Conservation (phyloP, 768 basidiomycete genomes). For the Leccinum pellstonianum region DNA sequence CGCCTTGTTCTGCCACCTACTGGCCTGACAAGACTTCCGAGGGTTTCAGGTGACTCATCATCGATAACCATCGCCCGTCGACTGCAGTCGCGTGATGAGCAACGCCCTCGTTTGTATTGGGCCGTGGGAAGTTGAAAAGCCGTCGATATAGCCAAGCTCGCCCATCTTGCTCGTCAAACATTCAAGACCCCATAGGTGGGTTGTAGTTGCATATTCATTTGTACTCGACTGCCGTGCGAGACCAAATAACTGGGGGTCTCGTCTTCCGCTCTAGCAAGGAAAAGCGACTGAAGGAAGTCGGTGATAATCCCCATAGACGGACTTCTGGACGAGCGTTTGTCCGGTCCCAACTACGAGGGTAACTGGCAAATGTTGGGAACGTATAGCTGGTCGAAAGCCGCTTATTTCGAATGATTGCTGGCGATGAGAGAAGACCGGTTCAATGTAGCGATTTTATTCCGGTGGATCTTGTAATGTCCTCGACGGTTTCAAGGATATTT, state of each 20-base stretch:
- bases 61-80: no score
- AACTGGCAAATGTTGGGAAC: slow-evolving; percentile 83
- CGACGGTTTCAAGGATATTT: slow-evolving; percentile 63
- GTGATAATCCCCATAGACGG: slow-evolving; percentile 77
- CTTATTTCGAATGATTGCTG: slow-evolving; percentile 64
- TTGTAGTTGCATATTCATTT: slow-evolving; percentile 68
- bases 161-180: slow-evolving; percentile 92
- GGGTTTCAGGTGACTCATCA: no score
- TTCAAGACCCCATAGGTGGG: slow-evolving; percentile 63
- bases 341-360: slow-evolving; percentile 78
- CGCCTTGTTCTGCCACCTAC: no score
- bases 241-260: slow-evolving; percentile 67
- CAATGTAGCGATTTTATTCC: slow-evolving; percentile 80
- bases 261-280: slow-evolving; percentile 58
- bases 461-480: slow-evolving; percentile 66
- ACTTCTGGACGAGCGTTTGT: slow-evolving; percentile 68
- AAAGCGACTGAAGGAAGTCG: slow-evolving; percentile 78
- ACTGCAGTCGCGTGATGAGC: no score
- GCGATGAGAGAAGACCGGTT: slow-evolving; percentile 73
- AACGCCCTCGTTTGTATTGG: slow-evolving; percentile 86
- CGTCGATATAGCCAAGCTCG: slow-evolving; percentile 82
- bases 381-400: slow-evolving; percentile 70
- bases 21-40: no score
- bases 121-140: slow-evolving; percentile 86
- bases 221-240: slow-evolving; percentile 59